A percentile compares a stretch with the other conserved stretches of the same genome.
Evolutionary conservation across 306 rosid genomes (phyloP).

Genomic region (Sesbania bispinosa): DNA sequence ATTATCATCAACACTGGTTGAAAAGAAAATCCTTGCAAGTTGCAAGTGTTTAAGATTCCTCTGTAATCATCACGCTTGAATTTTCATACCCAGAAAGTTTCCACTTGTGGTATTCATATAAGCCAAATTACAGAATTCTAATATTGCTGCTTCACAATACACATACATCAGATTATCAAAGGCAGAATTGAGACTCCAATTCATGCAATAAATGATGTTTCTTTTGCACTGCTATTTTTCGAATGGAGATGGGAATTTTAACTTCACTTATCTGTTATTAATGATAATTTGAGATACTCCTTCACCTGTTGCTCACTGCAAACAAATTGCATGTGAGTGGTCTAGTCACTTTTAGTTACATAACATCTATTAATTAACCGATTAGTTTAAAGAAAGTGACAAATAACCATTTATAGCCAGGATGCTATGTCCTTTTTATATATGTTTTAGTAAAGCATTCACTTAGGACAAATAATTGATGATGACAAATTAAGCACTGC

Average conservation of each 20-base stretch:
- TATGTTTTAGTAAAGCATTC: neutral
- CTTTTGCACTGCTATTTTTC: neutral
- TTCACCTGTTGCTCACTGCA: too few relatives aligned
- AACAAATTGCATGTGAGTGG: neutral
- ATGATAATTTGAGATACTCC: too few relatives aligned
- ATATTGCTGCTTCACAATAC: too few relatives aligned
- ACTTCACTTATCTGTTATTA: too few relatives aligned
- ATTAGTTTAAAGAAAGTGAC: neutral
- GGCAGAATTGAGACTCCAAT: neutral
- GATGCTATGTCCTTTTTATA: neutral
- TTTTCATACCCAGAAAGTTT: too few relatives aligned
- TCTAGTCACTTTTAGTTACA: neutral
- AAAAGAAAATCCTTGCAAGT: too few relatives aligned
- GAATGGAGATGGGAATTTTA: neutral
- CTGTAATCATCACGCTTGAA: too few relatives aligned
- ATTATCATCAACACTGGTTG: too few relatives aligned
- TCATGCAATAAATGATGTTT: neutral
- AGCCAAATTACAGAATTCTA: too few relatives aligned
- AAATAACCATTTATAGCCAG: neutral
- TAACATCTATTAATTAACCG: neutral
- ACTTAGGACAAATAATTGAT: neutral
- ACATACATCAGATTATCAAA: neutral
- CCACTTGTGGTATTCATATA: too few relatives aligned
- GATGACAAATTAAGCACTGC: neutral
- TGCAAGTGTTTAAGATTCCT: too few relatives aligned